A percentile compares a stretch with the other conserved stretches of the same genome.
phyloP scores from a whole-genome alignment of 768 basidiomycete species.

The Exsudoporus frostii region DNA sequence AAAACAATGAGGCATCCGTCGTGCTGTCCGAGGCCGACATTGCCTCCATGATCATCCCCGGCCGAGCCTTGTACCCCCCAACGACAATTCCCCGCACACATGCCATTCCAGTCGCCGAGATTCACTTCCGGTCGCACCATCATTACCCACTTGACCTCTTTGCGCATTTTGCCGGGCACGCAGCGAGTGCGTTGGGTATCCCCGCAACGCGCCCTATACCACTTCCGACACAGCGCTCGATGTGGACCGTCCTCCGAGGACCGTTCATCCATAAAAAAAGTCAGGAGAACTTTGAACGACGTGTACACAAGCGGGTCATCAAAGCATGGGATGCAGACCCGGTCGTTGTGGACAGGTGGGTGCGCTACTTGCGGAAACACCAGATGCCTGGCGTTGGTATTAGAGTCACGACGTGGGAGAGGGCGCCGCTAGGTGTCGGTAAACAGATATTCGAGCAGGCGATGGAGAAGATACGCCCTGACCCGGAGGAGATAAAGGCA shows the following conservation, averaged over 20 bases:
- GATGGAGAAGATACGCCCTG: conserved; percentile 33
- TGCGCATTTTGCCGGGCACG: conserved; percentile 78
- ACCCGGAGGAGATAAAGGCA: conserved; percentile 35
- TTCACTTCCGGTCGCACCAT: conserved; percentile 83
- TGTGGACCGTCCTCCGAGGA: conserved; percentile 83
- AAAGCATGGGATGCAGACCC: conserved; percentile 89
- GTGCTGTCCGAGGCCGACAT: conserved; percentile 37
- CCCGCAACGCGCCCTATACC: conserved; percentile 62
- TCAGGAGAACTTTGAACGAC: conserved; percentile 93
- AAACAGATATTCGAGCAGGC: conserved; percentile 36
- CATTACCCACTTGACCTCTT: conserved; percentile 68
- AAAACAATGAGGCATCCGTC: conserved; percentile 2
- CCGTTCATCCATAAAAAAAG: conserved; percentile 93
- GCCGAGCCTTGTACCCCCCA: conserved; percentile 55
- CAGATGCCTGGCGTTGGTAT: conserved; percentile 85
- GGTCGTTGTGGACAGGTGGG: conserved; percentile 76
- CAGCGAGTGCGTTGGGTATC: conserved; percentile 81
- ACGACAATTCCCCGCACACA: conserved; percentile 59
- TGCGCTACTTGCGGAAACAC: conserved; percentile 73
- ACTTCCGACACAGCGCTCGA: conserved; percentile 69
- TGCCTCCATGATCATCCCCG: conserved; percentile 58
- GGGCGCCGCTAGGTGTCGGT: conserved; percentile 53
- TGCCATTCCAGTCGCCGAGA: conserved; percentile 70
- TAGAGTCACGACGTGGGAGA: conserved; percentile 75
- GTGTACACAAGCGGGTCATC: conserved; percentile 78